Percentiles rank a stretch among this genome's conserved stretches.
phyloP scores from a whole-genome alignment of 805 yeast genomes.

The Metschnikowia reukaufii region DNA sequence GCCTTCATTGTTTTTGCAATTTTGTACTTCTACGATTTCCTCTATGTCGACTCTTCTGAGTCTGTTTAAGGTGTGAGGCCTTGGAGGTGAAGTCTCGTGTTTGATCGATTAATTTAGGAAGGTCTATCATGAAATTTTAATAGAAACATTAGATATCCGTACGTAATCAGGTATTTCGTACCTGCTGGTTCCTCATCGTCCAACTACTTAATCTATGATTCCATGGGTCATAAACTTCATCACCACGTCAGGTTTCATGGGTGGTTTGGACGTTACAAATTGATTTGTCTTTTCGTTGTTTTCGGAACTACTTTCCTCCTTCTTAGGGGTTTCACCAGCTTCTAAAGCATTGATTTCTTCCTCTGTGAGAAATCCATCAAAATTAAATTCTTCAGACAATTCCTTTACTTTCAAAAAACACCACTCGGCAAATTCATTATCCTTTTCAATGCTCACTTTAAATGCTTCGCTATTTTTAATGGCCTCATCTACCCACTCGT shows the following conservation, averaged over 20 bases:
- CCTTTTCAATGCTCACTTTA: constrained; percentile 34
- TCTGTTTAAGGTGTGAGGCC: constrained; percentile 13
- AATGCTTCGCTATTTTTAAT: constrained; percentile 20
- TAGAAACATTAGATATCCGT: background rate
- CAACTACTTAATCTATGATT: constrained; percentile 7
- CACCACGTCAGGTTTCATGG: constrained; percentile 34
- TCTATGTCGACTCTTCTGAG: constrained; percentile 20
- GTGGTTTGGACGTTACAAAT: constrained; percentile 13
- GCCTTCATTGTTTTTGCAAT: constrained; percentile 84
- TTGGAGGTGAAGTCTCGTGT: background rate
- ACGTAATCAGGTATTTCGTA: background rate
- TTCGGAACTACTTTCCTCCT: constrained; percentile 22
- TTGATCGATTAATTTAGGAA: background rate
- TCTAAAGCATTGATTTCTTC: constrained; percentile 41
- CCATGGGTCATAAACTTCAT: constrained; percentile 44
- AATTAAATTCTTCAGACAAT: constrained; percentile 54
- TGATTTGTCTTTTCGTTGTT: constrained; percentile 16
- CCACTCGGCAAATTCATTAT: constrained; percentile 70
- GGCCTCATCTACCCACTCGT: constrained; percentile 66
- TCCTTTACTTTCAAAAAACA: constrained; percentile 57
- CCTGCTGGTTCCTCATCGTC: background rate
- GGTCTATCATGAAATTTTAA: background rate
- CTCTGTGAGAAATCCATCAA: constrained; percentile 59
- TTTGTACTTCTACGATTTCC: constrained; percentile 74
- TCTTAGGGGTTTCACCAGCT: constrained; percentile 25